A percentile compares a stretch with the other conserved stretches of the same genome.
Conservation (phyloP, 306 rosid genomes). For the Fagus sylvatica region DNA sequence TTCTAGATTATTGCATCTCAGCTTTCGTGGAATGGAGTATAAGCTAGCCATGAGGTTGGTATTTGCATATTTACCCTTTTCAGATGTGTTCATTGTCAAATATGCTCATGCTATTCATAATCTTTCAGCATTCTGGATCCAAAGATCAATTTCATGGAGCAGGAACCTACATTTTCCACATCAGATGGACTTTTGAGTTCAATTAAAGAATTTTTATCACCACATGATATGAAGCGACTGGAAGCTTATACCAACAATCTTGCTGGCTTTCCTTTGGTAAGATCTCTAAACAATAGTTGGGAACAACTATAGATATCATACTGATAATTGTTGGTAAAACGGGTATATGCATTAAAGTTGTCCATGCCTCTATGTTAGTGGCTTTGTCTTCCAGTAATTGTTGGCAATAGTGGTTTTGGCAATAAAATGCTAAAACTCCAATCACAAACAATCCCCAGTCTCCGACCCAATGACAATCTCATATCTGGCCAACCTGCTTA, state of each 20-base stretch:
- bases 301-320: not conserved
- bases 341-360: not conserved
- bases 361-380: not conserved
- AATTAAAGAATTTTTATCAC: slow-evolving; percentile 54
- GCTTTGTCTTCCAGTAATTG: not conserved
- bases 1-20: slow-evolving; percentile 58
- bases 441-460: not conserved
- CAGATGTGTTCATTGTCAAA: slow-evolving; percentile 25
- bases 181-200: slow-evolving; percentile 52
- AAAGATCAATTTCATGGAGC: slow-evolving; percentile 66
- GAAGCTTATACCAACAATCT: slow-evolving; percentile 84
- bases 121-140: slow-evolving; percentile 85
- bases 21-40: slow-evolving; percentile 66
- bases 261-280: slow-evolving; percentile 85
- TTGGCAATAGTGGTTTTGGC: not conserved
- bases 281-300: slow-evolving; percentile 25
- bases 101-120: slow-evolving; percentile 25
- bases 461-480: not conserved
- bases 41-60: slow-evolving; percentile 91
- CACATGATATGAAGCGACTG: slow-evolving; percentile 89
- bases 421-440: not conserved
- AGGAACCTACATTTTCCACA: slow-evolving; percentile 33
- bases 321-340: not conserved
- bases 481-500: not conserved
- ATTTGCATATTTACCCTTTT: slow-evolving; percentile 13